These are phyloP conservation scores for Suhomyces pyralidae DNA, from an alignment of 805 yeast species.

Conservation along the genomic window DNA sequence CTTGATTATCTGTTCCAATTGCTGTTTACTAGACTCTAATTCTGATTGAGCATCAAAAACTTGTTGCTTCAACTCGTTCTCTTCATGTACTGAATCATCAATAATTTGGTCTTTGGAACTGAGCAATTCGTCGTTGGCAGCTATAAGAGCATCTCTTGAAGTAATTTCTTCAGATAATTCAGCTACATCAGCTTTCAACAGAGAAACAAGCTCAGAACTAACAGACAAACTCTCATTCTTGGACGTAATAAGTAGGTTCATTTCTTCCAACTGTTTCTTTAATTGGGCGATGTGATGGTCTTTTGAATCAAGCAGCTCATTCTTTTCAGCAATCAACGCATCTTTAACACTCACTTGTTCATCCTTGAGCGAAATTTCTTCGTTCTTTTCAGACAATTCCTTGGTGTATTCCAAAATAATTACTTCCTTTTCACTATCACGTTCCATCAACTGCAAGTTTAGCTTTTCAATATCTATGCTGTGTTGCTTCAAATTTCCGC, in stretches of 20 bases:
- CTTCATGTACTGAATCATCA: not conserved
- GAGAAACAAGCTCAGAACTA: not conserved
- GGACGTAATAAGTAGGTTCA: not conserved
- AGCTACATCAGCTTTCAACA: not conserved
- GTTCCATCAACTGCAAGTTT: constrained; percentile 2
- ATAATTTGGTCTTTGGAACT: not conserved
- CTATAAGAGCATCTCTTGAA: not conserved
- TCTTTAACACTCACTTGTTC: constrained; percentile 1
- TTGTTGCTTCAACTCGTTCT: not conserved
- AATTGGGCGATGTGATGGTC: constrained; percentile 2
- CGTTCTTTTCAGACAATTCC: constrained; percentile 6
- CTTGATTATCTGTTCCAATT: not conserved
- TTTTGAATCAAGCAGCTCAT: constrained; percentile 4
- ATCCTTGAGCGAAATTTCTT: constrained; percentile 2
- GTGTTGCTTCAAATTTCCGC: constrained; percentile 1
- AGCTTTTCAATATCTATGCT: constrained; percentile 2
- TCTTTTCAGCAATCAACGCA: constrained; percentile 2
- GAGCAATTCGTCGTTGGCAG: not conserved
- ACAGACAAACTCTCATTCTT: not conserved
- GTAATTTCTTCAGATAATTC: not conserved
- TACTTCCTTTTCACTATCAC: constrained; percentile 9
- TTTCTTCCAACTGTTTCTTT: not conserved
- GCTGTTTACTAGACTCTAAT: not conserved
- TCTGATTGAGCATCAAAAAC: not conserved
- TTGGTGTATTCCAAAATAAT: constrained; percentile 8